A percentile compares a stretch with the other conserved stretches of the same genome.
These are phyloP conservation scores for Cladosporium sp. DNA, from an alignment of 2,329 filamentous ascomycete genomes.

Conservation along the genomic window DNA sequence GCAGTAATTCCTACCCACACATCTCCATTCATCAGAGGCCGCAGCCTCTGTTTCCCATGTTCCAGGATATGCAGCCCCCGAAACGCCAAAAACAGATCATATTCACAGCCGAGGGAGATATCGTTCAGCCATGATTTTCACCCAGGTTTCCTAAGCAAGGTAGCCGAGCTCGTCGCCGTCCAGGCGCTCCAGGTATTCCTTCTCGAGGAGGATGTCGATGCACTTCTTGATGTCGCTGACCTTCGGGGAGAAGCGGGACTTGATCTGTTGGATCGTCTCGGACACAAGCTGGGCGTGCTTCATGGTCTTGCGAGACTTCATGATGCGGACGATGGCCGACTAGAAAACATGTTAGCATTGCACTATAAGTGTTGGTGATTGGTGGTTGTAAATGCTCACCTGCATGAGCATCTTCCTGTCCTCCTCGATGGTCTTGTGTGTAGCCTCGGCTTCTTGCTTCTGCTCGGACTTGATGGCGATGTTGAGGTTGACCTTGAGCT, in stretches of 20 bases:
- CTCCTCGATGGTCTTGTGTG: constrained; percentile 99
- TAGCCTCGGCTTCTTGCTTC: constrained; percentile 94
- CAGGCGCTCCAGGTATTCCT: constrained; percentile 95
- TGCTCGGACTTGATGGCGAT: constrained; percentile 92
- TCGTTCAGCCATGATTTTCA: not conserved
- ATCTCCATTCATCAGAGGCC: not conserved
- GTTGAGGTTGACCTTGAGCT: constrained; percentile 95
- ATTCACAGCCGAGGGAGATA: constrained; percentile 1
- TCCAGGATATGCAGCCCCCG: constrained; percentile 12
- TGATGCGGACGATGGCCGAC: constrained; percentile 98
- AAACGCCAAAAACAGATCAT: constrained; percentile 9
- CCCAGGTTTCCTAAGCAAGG: constrained; percentile 65
- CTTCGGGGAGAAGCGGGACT: constrained; percentile 87
- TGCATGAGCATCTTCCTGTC: constrained; percentile 95
- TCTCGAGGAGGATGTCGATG: constrained; percentile 97
- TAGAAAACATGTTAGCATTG: constrained; percentile 46
- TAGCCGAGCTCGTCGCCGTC: constrained; percentile 95
- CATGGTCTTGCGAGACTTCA: constrained; percentile 99
- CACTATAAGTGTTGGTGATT: not conserved
- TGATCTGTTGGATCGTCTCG: constrained; percentile 95
- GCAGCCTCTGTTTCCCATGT: constrained; percentile 17
- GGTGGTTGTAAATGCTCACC: constrained; percentile 58
- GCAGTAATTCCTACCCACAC: not conserved
- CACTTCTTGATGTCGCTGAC: constrained; percentile 98
- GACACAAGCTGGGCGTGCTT: constrained; percentile 93